These are phyloP conservation scores for Lasiodiplodia theobromae DNA, from an alignment of 2,329 filamentous ascomycete genomes.

Conservation along the genomic window DNA sequence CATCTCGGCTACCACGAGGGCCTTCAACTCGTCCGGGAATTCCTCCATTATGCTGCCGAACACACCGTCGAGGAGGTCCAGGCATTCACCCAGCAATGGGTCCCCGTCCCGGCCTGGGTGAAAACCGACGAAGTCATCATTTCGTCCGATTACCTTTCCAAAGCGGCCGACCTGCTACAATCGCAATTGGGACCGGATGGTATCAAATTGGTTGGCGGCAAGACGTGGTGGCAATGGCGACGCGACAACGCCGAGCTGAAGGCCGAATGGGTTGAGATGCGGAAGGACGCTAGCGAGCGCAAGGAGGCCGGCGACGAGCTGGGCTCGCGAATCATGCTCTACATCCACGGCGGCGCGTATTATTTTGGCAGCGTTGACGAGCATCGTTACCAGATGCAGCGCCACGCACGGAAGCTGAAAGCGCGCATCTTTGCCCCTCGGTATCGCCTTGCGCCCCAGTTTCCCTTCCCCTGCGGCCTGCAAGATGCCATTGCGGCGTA, in stretches of 20 bases:
- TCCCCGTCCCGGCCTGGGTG: slow-evolving; percentile 88
- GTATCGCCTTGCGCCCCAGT: slow-evolving; percentile 91
- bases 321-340: slow-evolving; percentile 83
- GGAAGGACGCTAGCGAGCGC: slow-evolving; percentile 76
- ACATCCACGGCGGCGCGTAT: slow-evolving; percentile 93
- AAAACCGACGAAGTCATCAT: slow-evolving; percentile 75
- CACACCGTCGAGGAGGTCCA: slow-evolving; percentile 95
- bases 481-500: slow-evolving; percentile 91
- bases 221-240: slow-evolving; percentile 76
- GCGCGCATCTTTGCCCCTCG: slow-evolving; percentile 84
- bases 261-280: slow-evolving; percentile 98
- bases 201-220: slow-evolving; percentile 82
- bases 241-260: slow-evolving; percentile 70
- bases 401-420: slow-evolving; percentile 92
- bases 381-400: slow-evolving; percentile 97
- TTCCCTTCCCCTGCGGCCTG: slow-evolving; percentile 91
- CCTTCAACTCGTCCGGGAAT: slow-evolving; percentile 83
- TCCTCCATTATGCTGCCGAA: slow-evolving; percentile 83
- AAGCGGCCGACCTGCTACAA: slow-evolving; percentile 69
- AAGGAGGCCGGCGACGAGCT: slow-evolving; percentile 64
- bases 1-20: slow-evolving; percentile 96
- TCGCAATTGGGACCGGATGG: slow-evolving; percentile 78
- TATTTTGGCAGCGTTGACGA: slow-evolving; percentile 96
- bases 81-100: slow-evolving; percentile 88
- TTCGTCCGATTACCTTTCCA: slow-evolving; percentile 65